Evolutionary conservation across 2,329 filamentous ascomycete species (phyloP), one percentile per base, ranked within the genome.

Genomic region (Raffaelea albimanens): DNA sequence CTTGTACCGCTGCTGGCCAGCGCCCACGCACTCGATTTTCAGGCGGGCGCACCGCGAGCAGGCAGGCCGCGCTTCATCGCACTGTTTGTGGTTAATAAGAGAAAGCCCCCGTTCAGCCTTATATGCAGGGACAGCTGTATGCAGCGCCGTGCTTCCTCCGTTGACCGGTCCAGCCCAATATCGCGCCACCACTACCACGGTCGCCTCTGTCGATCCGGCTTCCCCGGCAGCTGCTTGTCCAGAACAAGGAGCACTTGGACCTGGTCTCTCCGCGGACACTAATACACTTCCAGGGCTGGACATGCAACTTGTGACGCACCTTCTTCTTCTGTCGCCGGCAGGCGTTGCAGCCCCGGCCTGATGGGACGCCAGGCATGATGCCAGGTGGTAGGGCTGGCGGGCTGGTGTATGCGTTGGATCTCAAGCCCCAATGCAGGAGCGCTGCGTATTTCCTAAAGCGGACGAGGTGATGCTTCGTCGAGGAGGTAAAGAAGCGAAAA

Each of bases 321-420:
- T 53, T 53, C 34, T 56, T 56, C 43, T 56, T 56, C 25, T 56
- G 54, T 1, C 25, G 36, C 5, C 52, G 49, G 18, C 54, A 56
- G 39, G 46, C 52, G 23, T 54, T 46, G 23, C 54, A 56, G 46
- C 54, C 52, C 3, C 49, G 49, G 21, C 50, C 47, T 1, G 51
- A 50, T 2, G 54, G 54, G 13, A 53, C 52, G 3, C 52, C 52
- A 1, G 52, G 50, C 52, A 53, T 49, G 14, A 8, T 47, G 18
- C 22, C 34, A 19, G 13, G 10, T 34, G 16, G 16, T n/a, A 13
- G 10, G 18, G 31, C 19, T 16, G n/a, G 39, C 4, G 16, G 14
- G n/a, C n/a, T n/a, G n/a, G n/a, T n/a, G n/a, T n/a, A n/a, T n/a
- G n/a, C n/a, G n/a, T n/a, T n/a, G n/a, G n/a, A n/a, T n/a, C n/a